phyloP scores from a whole-genome alignment of 179 eudicot species.

The Drosera spatulata region DNA sequence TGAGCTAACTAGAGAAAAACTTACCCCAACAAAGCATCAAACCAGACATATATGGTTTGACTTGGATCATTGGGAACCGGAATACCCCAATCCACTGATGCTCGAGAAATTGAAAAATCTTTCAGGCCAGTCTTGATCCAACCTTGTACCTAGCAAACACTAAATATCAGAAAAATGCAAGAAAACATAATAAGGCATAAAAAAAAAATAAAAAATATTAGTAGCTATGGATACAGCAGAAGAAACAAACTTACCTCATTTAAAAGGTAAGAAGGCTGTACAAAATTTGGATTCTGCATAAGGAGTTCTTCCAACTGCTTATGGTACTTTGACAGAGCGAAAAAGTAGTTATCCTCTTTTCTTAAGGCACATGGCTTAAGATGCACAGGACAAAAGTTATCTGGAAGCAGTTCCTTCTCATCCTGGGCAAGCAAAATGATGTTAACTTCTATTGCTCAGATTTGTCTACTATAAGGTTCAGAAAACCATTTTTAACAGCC shows the following conservation, averaged over 20 bases:
- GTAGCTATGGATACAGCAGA: not conserved
- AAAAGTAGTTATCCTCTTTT: slow-evolving; percentile 94
- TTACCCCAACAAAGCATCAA: slow-evolving; percentile 97
- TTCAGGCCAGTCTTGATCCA: slow-evolving; percentile 85
- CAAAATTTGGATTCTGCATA: slow-evolving; percentile 59
- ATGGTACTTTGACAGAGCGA: slow-evolving; percentile 92
- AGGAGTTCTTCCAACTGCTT: slow-evolving; percentile 62
- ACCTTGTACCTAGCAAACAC: slow-evolving; percentile 62
- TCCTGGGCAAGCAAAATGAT: slow-evolving; percentile 39
- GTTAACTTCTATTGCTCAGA: not conserved
- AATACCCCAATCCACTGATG: slow-evolving; percentile 94
- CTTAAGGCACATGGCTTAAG: slow-evolving; percentile 77
- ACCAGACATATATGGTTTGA: slow-evolving; percentile 98
- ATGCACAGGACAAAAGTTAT: slow-evolving; percentile 75
- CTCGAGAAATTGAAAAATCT: slow-evolving; percentile 93
- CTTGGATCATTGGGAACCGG: slow-evolving; percentile 68
- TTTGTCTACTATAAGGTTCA: too few relatives aligned
- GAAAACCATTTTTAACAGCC: too few relatives aligned
- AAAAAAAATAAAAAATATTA: not conserved
- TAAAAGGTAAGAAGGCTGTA: slow-evolving; percentile 81
- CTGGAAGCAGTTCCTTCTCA: slow-evolving; percentile 62
- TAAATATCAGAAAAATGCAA: not conserved
- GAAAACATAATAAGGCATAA: slow-evolving; percentile 4
- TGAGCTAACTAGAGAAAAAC: not conserved
- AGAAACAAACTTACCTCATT: slow-evolving; percentile 52